Evolutionary conservation across 176 grass and related monocot genomes (phyloP), one percentile per base, ranked within the genome.

Genomic region (Bonia amplexicaulis): DNA sequence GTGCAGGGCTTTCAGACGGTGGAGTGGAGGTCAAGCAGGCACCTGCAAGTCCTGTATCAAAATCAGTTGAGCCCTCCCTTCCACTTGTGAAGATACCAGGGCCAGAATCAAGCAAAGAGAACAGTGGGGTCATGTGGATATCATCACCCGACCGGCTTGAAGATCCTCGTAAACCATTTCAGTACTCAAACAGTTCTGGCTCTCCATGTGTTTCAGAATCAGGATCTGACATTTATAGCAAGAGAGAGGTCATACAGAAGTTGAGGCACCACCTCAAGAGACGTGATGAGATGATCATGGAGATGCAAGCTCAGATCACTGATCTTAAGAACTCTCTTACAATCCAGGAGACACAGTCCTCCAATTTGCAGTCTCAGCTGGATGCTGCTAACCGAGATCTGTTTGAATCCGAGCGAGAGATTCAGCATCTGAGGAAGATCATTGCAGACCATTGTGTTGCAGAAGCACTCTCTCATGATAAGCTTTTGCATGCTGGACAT

Each of bases 201-300:
- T 98, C 96, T 55, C 89, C 91, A 1, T 86, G 88, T 87, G 89
- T 91, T 78, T 99, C 96, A 74, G 96, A 96, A 89, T 96, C 93
- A 55, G 93, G 96, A 76, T 96, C 93, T 68, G 91, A 96, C 31
- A 91, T 96, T 41, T 99, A 99, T 75, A 91, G 74, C 90, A 99
- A 96, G 58, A 92, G 86, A 76, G 96, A 99, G 73, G 93, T 96
- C 39, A 96, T 99, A 86, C 90, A 92, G 37, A 99, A 99, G 79
- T 76, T 99, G 84, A 86, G 96, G 76, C 92, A 89, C 73, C 96
- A 99, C 55, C 86, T 99, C 19, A 99, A 96, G 74, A 94, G 83
- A 81, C 93, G 91, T 41, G 93, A 99, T 19, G 91, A 96, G 45
- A 99, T 91, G 86, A 90, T 99, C 77, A 96, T 99, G 91, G 93